phyloP scores from a whole-genome alignment of 176 grass and related monocot species.

The Carex cristatella region DNA sequence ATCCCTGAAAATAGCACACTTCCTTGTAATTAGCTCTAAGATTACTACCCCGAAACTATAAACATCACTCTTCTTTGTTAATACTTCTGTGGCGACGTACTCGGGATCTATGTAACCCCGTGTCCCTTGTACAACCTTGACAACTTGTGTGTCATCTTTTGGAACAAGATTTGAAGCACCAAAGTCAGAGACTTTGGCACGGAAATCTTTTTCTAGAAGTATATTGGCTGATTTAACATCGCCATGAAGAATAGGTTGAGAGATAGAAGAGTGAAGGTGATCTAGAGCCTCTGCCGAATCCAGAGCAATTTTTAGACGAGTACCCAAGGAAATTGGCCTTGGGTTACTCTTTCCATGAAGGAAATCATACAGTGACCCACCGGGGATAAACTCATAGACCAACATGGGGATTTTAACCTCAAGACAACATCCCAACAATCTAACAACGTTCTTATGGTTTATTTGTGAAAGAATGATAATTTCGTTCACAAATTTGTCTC shows the following conservation, averaged over 20 bases:
- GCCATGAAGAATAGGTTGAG: constrained; percentile 18
- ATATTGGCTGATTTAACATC: constrained; percentile 32
- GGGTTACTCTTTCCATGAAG: constrained; percentile 11
- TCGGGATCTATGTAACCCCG: constrained; percentile 23
- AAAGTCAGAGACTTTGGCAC: constrained; percentile 24
- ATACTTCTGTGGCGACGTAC: not conserved
- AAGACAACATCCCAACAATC: constrained; percentile 4
- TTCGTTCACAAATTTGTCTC: constrained; percentile 27
- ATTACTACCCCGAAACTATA: constrained; percentile 30
- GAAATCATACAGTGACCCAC: not conserved
- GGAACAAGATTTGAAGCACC: constrained; percentile 21
- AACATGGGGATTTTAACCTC: constrained; percentile 34
- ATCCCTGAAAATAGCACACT: not conserved
- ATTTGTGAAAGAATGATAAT: constrained; percentile 14
- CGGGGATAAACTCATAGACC: constrained; percentile 22
- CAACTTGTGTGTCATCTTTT: not conserved
- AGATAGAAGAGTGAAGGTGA: constrained; percentile 24
- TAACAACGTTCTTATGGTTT: constrained; percentile 7
- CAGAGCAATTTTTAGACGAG: constrained; percentile 10
- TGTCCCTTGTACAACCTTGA: not conserved
- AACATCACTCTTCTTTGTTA: constrained; percentile 26
- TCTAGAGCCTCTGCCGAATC: constrained; percentile 25
- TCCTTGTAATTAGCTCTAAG: constrained; percentile 16
- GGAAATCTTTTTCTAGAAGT: constrained; percentile 10
- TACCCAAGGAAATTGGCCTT: not conserved